Base-by-base conservation (phyloP, 1,284 basidiomycete species). In the Ustilago hordei region DNA sequence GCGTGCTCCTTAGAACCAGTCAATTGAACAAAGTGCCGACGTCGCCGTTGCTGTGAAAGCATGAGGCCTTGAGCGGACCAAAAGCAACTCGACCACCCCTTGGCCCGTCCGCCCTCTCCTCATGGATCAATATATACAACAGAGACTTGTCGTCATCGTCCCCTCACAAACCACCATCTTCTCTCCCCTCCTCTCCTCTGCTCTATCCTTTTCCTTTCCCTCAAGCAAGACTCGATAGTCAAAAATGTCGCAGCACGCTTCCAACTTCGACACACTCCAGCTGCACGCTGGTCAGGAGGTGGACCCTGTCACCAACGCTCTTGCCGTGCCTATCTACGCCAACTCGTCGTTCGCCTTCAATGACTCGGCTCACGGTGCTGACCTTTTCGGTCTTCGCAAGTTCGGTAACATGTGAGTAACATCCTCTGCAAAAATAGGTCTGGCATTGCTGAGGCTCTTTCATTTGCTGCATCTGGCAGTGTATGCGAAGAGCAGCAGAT, bases 281-380 rank as follows among this genome's bases (percentile, higher is more conserved):
- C 88, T 95, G 39, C 94, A 95, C 82, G 93, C 91, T 45, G 93
- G 94, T 11, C 92, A 94, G 81, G 86, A 87, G 13, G 89, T 90
- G 8, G 93, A 93, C 87, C 87, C 91, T 0, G 87, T 91, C 39
- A 93, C 92, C 28, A 91, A 92, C 72, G 85, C 93, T 1, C 91
- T 93, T 13, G 94, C 94, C 12, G 91, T 91, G 0, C 93, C 93
- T 2, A 93, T 95, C 87, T 94, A 94, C 71, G 81, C 84, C 59
- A 78, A 82, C 34, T 80, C 81, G 54, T 85, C 84, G 64, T 84
- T 82, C 59, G 83, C 82, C 47, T 86, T 86, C 75, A 81, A 85
- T 66, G 72, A 86, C 79, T 83, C 84, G 64, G 82, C 81, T 32
- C 93, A 95, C 80, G 94, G 89, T 8, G 93, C 93, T 28, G 92